A percentile compares a stretch with the other conserved stretches of the same genome.
These are phyloP conservation scores for Akebia trifoliata DNA, from an alignment of 164 flowering plant genomes.

Conservation along the genomic window DNA sequence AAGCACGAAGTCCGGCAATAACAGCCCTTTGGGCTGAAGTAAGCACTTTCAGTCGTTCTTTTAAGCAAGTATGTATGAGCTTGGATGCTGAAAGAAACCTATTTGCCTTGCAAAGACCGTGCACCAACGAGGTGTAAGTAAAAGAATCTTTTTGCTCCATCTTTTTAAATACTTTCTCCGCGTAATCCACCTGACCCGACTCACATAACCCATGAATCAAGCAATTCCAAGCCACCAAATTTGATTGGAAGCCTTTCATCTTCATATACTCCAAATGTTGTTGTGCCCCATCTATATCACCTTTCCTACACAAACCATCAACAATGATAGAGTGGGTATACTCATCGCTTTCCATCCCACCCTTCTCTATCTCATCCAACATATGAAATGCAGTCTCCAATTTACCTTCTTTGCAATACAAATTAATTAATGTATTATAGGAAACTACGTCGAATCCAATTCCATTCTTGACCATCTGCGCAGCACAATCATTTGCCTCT, in stretches of 20 bases:
- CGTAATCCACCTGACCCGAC: slow-evolving; percentile 51
- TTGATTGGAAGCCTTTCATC: slow-evolving; percentile 37
- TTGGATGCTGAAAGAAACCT: slow-evolving; percentile 53
- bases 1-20: slow-evolving; percentile 48
- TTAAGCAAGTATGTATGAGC: slow-evolving; percentile 48
- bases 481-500: slow-evolving; percentile 52
- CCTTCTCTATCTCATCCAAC: slow-evolving; percentile 52
- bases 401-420: slow-evolving; percentile 57
- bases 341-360: slow-evolving; percentile 47
- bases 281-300: slow-evolving; percentile 48
- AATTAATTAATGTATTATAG: slow-evolving; percentile 59
- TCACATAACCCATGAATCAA: slow-evolving; percentile 59
- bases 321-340: slow-evolving; percentile 75
- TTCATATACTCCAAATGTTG: slow-evolving; percentile 40
- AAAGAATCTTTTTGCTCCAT: slow-evolving; percentile 68
- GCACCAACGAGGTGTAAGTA: slow-evolving; percentile 73
- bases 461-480: slow-evolving; percentile 47
- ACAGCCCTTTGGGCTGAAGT: slow-evolving; percentile 53
- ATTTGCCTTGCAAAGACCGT: slow-evolving; percentile 63
- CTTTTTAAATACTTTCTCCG: slow-evolving; percentile 47
- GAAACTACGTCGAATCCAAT: slow-evolving; percentile 55
- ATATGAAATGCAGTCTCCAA: slow-evolving; percentile 47
- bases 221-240: slow-evolving; percentile 62
- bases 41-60: slow-evolving; percentile 42
- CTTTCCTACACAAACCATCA: slow-evolving; percentile 61